These are phyloP conservation scores for Macadamia tetraphylla DNA, from an alignment of 164 flowering plant genomes.

Conservation along the genomic window DNA sequence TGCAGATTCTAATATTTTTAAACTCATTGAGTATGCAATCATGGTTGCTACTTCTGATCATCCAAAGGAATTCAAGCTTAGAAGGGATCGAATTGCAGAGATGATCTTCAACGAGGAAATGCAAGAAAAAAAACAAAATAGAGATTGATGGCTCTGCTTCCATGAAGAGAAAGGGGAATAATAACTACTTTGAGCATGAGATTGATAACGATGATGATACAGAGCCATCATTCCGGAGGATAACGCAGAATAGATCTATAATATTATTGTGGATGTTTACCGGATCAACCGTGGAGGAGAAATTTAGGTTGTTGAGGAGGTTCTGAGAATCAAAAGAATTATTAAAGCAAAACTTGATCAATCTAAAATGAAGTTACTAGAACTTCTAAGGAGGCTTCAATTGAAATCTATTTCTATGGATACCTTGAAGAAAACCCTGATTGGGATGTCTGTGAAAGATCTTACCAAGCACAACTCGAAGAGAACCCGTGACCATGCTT, in stretches of 20 bases:
- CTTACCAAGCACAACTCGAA: too few relatives aligned
- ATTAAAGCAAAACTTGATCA: slow-evolving; percentile 5
- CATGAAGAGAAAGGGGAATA: slow-evolving; percentile 40
- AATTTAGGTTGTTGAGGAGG: slow-evolving; percentile 38
- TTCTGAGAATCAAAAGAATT: slow-evolving; percentile 53
- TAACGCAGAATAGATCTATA: slow-evolving; percentile 9
- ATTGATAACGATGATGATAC: slow-evolving; percentile 44
- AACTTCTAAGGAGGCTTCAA: too few relatives aligned
- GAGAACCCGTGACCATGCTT: too few relatives aligned
- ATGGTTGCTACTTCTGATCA: slow-evolving; percentile 61
- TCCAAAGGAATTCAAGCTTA: slow-evolving; percentile 46
- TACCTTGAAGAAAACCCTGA: too few relatives aligned
- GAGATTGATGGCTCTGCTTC: slow-evolving; percentile 6
- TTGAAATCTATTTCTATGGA: too few relatives aligned
- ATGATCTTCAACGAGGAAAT: slow-evolving; percentile 30
- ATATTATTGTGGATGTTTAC: too few relatives aligned
- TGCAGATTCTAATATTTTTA: too few relatives aligned
- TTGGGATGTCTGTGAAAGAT: too few relatives aligned
- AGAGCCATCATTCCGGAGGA: slow-evolving; percentile 57
- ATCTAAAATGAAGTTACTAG: too few relatives aligned
- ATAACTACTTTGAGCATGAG: slow-evolving; percentile 13
- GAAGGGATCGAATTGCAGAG: slow-evolving; percentile 60
- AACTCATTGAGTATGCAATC: slow-evolving; percentile 39
- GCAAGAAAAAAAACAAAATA: not conserved
- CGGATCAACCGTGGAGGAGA: slow-evolving; percentile 31